These are phyloP conservation scores for Fomitopsis serialis DNA, from an alignment of 768 basidiomycete species.

Conservation along the genomic window DNA sequence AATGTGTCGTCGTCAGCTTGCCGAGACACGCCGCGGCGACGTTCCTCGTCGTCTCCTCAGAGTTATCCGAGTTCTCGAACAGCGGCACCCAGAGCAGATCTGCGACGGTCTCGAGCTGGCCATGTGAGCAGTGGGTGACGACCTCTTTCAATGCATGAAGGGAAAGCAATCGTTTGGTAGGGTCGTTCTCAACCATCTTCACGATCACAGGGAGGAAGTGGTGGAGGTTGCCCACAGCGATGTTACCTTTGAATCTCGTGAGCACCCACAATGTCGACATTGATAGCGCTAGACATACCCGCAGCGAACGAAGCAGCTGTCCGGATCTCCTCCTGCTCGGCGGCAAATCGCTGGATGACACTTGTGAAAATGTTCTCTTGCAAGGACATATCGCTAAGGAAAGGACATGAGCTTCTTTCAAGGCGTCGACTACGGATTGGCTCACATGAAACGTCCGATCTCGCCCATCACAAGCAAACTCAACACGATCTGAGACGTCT, in stretches of 20 bases:
- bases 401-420: not conserved
- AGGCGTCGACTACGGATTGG: constrained; percentile 7
- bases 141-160: constrained; percentile 95
- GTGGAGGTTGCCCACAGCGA: constrained; percentile 88
- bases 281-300: constrained; percentile 38
- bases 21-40: constrained; percentile 96
- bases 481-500: constrained; percentile 65
- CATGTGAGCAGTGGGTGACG: constrained; percentile 84
- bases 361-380: constrained; percentile 75
- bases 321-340: constrained; percentile 80
- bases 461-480: constrained; percentile 90
- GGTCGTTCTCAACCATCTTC: constrained; percentile 67
- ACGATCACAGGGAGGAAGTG: constrained; percentile 85
- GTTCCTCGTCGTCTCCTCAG: constrained; percentile 89
- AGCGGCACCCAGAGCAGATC: constrained; percentile 90
- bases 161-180: constrained; percentile 76
- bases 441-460: constrained; percentile 85
- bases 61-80: constrained; percentile 84
- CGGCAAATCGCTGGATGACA: constrained; percentile 67
- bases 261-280: not conserved
- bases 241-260: constrained; percentile 52
- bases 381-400: constrained; percentile 76
- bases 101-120: constrained; percentile 81
- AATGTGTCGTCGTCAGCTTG: constrained; percentile 89
- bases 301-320: constrained; percentile 93